Base-by-base conservation (phyloP, 164 flowering plant genomes). In the Sextonia rubra region DNA sequence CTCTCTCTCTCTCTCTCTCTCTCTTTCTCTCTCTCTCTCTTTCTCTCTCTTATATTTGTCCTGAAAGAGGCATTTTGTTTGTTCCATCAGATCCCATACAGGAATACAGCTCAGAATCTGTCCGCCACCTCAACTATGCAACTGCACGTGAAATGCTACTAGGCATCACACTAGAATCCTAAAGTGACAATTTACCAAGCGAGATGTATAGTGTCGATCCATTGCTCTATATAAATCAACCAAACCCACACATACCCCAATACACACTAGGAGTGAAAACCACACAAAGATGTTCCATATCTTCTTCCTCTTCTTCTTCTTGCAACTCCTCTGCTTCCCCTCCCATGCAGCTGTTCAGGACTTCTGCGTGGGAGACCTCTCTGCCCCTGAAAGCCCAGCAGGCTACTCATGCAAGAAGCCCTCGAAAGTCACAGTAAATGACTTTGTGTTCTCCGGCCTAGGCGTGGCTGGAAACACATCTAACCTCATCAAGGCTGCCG, bases 371-470 rank as follows among this genome's bases (percentile, higher is more conserved):
- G 98, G 81, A 0, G 95, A 91, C 82, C 66, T 77, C 1, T 60
- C 76, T 3, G 73, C 58, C 2, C 87, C 97, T 0, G 73, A 62
- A 25, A 73, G 83, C 56, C 95, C 97, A 0, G 77, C 88, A 9
- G 97, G 97, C 58, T 93, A 79, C 86, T 67, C 92, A 3, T 93
- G 98, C 87, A 91, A 88, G 83, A 71, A 73, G 23, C 71, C 84
- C 0, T 71, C 83, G 1, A 73, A 69, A 0, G 86, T 90, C 70
- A 86, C 89, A 0, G 87, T 64, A 0, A 74, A 84, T 27, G 95
- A 93, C 61, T 93, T 93, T 26, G 88, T 82, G 4, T 86, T 67
- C 79, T 78, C 89, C 0, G 93, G 90, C 74, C 82, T 91, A 3
- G 87, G 79, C 55, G 52, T 44, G 2, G 78, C 86, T 0, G 97